Conservation (phyloP, 1,284 basidiomycete species). For the Tilletia indica region DNA sequence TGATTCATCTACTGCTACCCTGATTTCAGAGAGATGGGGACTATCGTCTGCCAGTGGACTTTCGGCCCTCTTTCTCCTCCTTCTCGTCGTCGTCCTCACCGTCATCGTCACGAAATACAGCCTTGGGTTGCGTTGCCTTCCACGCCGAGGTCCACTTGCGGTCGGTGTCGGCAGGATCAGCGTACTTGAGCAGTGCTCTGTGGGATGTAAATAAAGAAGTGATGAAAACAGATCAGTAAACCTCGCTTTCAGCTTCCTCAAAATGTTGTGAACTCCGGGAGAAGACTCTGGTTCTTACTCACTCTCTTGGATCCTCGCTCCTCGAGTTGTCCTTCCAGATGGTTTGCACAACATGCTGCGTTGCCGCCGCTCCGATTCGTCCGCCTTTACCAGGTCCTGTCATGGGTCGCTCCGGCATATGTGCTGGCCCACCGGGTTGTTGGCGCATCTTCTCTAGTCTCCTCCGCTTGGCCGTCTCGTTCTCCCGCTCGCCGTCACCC, state of each 20-base stretch:
- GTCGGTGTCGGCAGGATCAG: slow-evolving; percentile 70
- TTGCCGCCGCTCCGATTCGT: slow-evolving; percentile 88
- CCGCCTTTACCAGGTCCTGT: slow-evolving; percentile 87
- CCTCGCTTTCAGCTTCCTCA: too few relatives aligned
- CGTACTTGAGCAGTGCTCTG: slow-evolving; percentile 84
- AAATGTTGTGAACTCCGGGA: too few relatives aligned
- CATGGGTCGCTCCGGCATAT: slow-evolving; percentile 71
- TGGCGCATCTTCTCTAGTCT: slow-evolving; percentile 80
- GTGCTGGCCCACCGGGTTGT: slow-evolving; percentile 63
- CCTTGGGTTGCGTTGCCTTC: slow-evolving; percentile 55
- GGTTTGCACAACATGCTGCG: slow-evolving; percentile 89
- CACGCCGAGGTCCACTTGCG: slow-evolving; percentile 78
- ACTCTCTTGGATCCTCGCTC: slow-evolving; percentile 74
- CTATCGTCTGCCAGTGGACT: too few relatives aligned
- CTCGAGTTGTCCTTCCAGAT: slow-evolving; percentile 62
- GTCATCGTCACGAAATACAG: slow-evolving; percentile 31
- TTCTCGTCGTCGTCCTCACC: slow-evolving; percentile 26
- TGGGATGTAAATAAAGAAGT: not conserved
- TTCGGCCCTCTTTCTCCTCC: not conserved
- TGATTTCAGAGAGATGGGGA: too few relatives aligned
- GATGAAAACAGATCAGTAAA: not conserved
- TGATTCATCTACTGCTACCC: too few relatives aligned
- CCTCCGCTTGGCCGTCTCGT: slow-evolving; percentile 66
- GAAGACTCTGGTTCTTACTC: too few relatives aligned
- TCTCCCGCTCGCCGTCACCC: slow-evolving; percentile 58